Base-by-base conservation (phyloP, 305 asterid species). In the Fraxinus angustifolia region DNA sequence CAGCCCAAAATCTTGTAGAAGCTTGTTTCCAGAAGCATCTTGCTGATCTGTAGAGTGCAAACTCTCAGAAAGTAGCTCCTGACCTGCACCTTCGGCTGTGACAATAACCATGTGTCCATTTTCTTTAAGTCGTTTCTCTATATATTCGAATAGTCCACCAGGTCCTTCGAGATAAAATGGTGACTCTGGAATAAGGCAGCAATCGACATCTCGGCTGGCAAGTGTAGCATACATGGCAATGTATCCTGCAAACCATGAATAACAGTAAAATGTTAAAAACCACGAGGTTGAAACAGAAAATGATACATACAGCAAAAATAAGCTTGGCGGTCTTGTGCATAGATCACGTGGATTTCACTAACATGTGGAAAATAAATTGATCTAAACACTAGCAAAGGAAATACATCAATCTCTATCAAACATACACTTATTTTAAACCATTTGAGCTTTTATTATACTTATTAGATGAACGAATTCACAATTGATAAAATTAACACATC, bases 71-170 rank as follows among this genome's bases (percentile, higher is more conserved):
- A 91, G 88, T 30, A 91, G 85, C 85, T 90, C 98, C 83, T 94
- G 96, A 26, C 96, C 98, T 1, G 96, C 97, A 79, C 98, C 98
- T 89, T 93, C 98, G 3, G 98, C 97, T 77, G 92, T 86, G 48
- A 94, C 98, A 65, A 94, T 90, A 76, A 94, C 97, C 97, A 92
- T 92, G 28, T 94, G 98, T 19, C 94, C 94, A 7, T 92, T 75
- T 80, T 94, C 97, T 82, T 86, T 91, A 40, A 94, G 91, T 11
- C 91, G 83, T 50, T 86, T 92, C 80, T 87, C 93, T 4, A 92
- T 89, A 76, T 94, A 92, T 23, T 91, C 93, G 4, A 89, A 90
- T 21, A 94, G 93, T 2, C 98, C 97, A 21, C 93, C 96, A 3
- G 84, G 82, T 45, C 97, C 97, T 73, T 91, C 95, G 0, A 94